These are phyloP conservation scores for Theobroma grandiflorum DNA, from an alignment of 441 rosid genomes.

Conservation along the genomic window DNA sequence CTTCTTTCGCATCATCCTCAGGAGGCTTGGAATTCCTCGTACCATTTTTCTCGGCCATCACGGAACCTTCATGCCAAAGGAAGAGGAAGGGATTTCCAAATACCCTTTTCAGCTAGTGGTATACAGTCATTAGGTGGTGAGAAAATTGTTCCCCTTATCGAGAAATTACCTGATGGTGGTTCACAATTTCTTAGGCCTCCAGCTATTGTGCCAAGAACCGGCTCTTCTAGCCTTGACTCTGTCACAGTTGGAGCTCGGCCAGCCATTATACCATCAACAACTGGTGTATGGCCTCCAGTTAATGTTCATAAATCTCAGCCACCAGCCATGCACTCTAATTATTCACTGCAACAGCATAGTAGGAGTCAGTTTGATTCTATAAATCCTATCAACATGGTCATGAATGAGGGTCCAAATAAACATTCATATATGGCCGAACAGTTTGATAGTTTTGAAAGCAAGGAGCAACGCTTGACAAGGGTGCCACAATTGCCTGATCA, in stretches of 20 bases:
- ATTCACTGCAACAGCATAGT: slow-evolving; percentile 49
- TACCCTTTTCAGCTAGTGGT: slow-evolving; percentile 52
- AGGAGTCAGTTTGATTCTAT: slow-evolving; percentile 53
- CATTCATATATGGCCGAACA: slow-evolving; percentile 56
- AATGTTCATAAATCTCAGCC: slow-evolving; percentile 65
- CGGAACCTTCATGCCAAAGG: slow-evolving; percentile 47
- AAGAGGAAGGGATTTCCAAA: slow-evolving; percentile 53
- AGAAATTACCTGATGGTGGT: slow-evolving; percentile 53
- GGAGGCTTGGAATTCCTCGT: slow-evolving; percentile 56
- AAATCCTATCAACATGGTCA: slow-evolving; percentile 43
- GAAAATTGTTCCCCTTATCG: slow-evolving; percentile 45
- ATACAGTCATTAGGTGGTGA: slow-evolving; percentile 49
- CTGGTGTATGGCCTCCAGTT: slow-evolving; percentile 59
- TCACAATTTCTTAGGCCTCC: slow-evolving; percentile 51
- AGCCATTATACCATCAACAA: slow-evolving; percentile 33
- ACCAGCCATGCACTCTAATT: slow-evolving; percentile 48
- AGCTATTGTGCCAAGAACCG: slow-evolving; percentile 45
- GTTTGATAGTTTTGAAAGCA: slow-evolving; percentile 47
- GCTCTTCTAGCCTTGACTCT: slow-evolving; percentile 54
- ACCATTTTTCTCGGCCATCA: slow-evolving; percentile 49
- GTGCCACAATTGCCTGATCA: slow-evolving; percentile 51
- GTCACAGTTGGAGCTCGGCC: slow-evolving; percentile 41
- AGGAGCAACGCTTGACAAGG: slow-evolving; percentile 42
- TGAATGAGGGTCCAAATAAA: slow-evolving; percentile 55
- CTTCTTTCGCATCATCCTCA: slow-evolving; percentile 43